phyloP scores from a whole-genome alignment of 768 basidiomycete genomes.

The Mrakia gelida region DNA sequence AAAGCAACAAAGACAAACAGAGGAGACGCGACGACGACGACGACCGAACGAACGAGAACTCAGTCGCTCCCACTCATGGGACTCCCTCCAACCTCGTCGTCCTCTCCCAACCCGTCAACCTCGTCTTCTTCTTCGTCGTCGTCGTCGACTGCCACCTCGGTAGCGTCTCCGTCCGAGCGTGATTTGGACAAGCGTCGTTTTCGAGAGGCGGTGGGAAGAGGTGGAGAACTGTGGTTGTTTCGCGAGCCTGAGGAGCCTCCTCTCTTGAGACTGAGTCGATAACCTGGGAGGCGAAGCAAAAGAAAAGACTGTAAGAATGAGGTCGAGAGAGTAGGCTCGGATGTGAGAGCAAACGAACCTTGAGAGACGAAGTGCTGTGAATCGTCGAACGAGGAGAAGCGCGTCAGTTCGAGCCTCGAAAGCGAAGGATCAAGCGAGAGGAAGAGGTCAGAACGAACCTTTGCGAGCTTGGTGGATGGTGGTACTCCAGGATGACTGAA shows the following conservation, averaged over 20 bases:
- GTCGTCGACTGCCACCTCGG: neutral
- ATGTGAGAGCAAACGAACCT: neutral
- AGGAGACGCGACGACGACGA: neutral
- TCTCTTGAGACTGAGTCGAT: conserved; percentile 24
- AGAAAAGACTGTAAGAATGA: neutral
- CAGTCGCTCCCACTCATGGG: neutral
- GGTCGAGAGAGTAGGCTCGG: neutral
- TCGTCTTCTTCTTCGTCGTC: neutral
- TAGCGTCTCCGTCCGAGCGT: neutral
- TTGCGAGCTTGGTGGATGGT: conserved; percentile 18
- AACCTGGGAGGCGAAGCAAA: neutral
- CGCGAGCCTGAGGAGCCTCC: neutral
- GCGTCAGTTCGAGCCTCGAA: neutral
- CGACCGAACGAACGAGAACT: neutral
- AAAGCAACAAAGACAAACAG: too few species aligned
- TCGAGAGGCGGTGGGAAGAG: too few species aligned
- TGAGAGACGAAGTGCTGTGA: conserved; percentile 21
- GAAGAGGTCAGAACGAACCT: neutral
- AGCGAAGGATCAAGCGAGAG: too few species aligned
- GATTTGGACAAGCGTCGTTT: neutral
- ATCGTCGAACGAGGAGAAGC: neutral
- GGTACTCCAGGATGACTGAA: conserved; percentile 27
- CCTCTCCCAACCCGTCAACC: neutral
- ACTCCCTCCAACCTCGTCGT: neutral
- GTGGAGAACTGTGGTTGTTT: neutral